Evolutionary conservation across 768 basidiomycete genomes (phyloP).

Genomic region (Fibroporia radiculosa): DNA sequence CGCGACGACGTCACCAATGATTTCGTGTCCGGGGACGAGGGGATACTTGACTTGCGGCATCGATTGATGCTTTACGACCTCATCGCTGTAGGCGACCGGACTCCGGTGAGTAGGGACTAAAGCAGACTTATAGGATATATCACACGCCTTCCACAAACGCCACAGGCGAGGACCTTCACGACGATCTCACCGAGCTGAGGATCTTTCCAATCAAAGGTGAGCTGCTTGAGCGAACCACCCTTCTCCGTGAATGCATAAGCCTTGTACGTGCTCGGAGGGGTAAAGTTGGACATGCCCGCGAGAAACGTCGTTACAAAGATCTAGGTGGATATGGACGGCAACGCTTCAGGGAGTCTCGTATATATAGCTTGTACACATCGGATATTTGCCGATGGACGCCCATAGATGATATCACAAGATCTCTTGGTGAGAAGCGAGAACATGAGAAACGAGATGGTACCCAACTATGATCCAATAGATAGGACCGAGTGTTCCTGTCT

Average conservation of each 20-base stretch:
- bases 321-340: too few species aligned
- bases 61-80: conserved; percentile 4
- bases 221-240: conserved; percentile 11
- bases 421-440: too few species aligned
- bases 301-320: too few species aligned
- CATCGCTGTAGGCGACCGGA: conserved; percentile 7
- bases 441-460: too few species aligned
- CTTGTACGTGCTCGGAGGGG: conserved; percentile 13
- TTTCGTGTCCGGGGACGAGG: conserved; percentile 22
- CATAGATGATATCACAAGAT: too few species aligned
- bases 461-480: too few species aligned
- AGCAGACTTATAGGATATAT: too few species aligned
- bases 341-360: too few species aligned
- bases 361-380: too few species aligned
- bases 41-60: conserved; percentile 8
- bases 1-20: conserved; percentile 20
- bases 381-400: too few species aligned
- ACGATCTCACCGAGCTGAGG: conserved; percentile 15
- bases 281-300: background rate
- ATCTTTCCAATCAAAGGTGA: conserved; percentile 16
- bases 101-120: background rate
- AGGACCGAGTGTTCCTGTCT: too few species aligned
- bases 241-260: conserved; percentile 15
- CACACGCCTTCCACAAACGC: conserved; percentile 20
- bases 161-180: conserved; percentile 21